phyloP scores from a whole-genome alignment of 2,329 filamentous ascomycete genomes.

The Aureobasidium zeae region DNA sequence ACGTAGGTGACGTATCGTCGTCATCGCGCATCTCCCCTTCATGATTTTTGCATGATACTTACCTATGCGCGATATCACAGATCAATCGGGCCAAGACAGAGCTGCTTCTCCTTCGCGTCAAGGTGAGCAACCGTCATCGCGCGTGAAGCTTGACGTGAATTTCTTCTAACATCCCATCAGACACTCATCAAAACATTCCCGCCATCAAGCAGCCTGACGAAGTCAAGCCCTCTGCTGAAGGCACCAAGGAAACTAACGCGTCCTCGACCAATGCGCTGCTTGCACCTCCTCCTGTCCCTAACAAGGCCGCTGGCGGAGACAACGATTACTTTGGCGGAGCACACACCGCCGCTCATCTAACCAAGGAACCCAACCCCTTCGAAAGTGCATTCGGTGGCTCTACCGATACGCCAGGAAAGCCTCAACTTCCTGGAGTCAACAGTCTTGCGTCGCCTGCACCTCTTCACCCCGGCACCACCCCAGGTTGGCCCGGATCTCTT shows the following conservation, averaged over 20 bases:
- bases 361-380: conserved; percentile 88
- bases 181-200: conserved; percentile 16
- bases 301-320: conserved; percentile 31
- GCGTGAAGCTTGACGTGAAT: neutral
- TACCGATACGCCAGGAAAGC: conserved; percentile 69
- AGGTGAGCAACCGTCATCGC: neutral
- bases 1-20: neutral
- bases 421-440: conserved; percentile 79
- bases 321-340: conserved; percentile 44
- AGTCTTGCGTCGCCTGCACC: conserved; percentile 84
- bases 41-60: neutral
- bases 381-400: conserved; percentile 79
- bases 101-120: conserved; percentile 11
- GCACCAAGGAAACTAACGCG: conserved; percentile 24
- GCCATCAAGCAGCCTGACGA: conserved; percentile 30
- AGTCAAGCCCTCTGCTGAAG: conserved; percentile 22
- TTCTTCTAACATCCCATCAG: neutral
- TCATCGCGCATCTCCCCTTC: neutral
- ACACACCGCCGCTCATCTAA: conserved; percentile 44
- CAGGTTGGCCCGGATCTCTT: conserved; percentile 77
- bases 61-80: neutral
- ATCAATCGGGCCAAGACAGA: conserved; percentile 8
- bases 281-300: conserved; percentile 43
- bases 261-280: conserved; percentile 38
- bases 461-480: conserved; percentile 62